Evolutionary conservation across 169 alveolate genomes (phyloP).

Genomic region (Eimeria maxima): DNA sequence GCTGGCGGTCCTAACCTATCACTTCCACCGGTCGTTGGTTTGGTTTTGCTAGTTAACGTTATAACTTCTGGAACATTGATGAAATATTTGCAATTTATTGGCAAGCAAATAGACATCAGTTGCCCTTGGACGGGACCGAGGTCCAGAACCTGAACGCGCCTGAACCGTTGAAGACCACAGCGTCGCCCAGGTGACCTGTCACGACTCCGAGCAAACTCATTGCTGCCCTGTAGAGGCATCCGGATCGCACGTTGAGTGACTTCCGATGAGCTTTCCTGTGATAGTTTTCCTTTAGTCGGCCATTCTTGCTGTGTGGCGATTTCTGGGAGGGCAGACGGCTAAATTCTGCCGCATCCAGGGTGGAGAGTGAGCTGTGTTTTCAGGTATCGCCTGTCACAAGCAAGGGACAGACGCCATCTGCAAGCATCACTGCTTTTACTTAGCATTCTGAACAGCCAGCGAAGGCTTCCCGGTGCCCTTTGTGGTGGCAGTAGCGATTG

Average conservation of each 20-base stretch:
- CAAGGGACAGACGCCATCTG: constrained; percentile 6
- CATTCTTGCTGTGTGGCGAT: background rate
- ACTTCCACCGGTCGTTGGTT: constrained; percentile 11
- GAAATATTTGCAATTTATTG: constrained; percentile 53
- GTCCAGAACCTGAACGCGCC: background rate
- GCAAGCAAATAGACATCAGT: constrained; percentile 55
- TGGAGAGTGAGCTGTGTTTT: constrained; percentile 4
- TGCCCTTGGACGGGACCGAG: constrained; percentile 10
- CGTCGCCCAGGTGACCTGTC: constrained; percentile 80
- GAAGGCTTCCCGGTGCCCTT: constrained; percentile 46
- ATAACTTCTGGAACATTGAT: constrained; percentile 26
- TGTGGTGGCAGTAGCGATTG: constrained; percentile 60
- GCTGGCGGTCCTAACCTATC: constrained; percentile 59
- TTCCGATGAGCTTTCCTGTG: background rate
- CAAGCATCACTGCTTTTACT: background rate
- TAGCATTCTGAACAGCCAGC: background rate
- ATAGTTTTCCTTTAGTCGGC: background rate
- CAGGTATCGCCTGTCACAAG: constrained; percentile 59
- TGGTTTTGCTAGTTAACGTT: background rate
- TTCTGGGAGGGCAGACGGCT: background rate
- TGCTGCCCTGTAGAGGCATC: background rate
- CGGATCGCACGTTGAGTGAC: background rate
- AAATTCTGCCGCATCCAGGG: background rate
- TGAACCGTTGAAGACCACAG: constrained; percentile 56
- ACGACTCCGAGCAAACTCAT: background rate